Percentiles rank a stretch among this genome's conserved stretches.
These are phyloP conservation scores for Aspergillus pseudonomiae DNA, from an alignment of 2,329 filamentous ascomycete genomes.

Conservation along the genomic window DNA sequence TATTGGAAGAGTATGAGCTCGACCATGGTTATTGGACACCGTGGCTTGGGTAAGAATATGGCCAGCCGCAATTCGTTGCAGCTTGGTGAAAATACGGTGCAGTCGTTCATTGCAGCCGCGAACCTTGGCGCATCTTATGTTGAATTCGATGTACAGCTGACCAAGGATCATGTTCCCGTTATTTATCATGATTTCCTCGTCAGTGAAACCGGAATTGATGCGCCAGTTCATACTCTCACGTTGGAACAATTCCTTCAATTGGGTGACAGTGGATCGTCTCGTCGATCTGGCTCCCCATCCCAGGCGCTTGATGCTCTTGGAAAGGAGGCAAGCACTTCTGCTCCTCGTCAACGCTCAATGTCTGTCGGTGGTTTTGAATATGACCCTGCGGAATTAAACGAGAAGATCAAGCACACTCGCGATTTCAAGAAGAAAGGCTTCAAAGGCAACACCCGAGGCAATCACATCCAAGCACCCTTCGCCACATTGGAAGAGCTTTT, in stretches of 20 bases:
- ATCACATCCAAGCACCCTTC: conserved; percentile 94
- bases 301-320: conserved; percentile 21
- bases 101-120: conserved; percentile 92
- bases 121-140: conserved; percentile 81
- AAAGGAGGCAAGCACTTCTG: conserved; percentile 16
- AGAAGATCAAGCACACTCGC: conserved; percentile 95
- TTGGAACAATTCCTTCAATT: conserved; percentile 90
- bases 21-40: conserved; percentile 78
- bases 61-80: conserved; percentile 83
- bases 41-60: conserved; percentile 87
- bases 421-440: conserved; percentile 94
- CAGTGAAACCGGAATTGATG: conserved; percentile 95
- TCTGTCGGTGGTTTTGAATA: conserved; percentile 59
- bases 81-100: conserved; percentile 92
- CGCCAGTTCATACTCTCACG: conserved; percentile 91
- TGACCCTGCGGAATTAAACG: conserved; percentile 54
- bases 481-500: conserved; percentile 95
- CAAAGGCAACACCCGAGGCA: conserved; percentile 92
- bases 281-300: conserved; percentile 52
- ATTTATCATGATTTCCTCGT: conserved; percentile 99
- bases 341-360: conserved; percentile 56
- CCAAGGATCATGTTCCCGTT: conserved; percentile 97
- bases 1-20: conserved; percentile 94
- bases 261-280: conserved; percentile 59
- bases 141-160: conserved; percentile 87